Conservation (phyloP, 1,284 basidiomycete genomes). For the Grifola frondosa region DNA sequence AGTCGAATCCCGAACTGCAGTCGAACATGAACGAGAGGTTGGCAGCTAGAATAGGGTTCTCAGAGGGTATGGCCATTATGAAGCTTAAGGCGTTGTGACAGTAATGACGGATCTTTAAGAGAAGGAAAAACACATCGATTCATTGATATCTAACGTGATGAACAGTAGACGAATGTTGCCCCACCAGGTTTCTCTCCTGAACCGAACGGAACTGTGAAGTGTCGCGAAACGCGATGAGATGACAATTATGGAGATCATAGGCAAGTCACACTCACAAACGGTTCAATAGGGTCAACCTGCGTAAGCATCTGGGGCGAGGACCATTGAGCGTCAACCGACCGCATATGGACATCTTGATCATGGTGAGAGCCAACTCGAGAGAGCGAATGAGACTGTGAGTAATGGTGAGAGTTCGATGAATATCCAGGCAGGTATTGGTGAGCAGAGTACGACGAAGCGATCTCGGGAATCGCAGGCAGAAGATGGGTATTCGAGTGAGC, state of each 20-base stretch:
- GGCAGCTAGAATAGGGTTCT: conserved; percentile 34
- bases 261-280: conserved; percentile 52
- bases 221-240: neutral
- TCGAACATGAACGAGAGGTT: conserved; percentile 33
- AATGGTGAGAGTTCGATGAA: conserved; percentile 48
- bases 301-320: conserved; percentile 33
- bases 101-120: conserved; percentile 39
- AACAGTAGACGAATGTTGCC: conserved; percentile 43
- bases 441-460: conserved; percentile 37
- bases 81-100: conserved; percentile 38
- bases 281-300: conserved; percentile 51
- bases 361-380: conserved; percentile 26
- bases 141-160: conserved; percentile 52
- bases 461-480: conserved; percentile 60
- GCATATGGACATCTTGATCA: conserved; percentile 21
- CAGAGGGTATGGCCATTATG: conserved; percentile 35
- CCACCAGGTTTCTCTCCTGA: conserved; percentile 53
- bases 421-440: conserved; percentile 37
- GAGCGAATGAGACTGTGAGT: conserved; percentile 33
- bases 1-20: conserved; percentile 28
- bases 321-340: conserved; percentile 26
- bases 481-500: conserved; percentile 40
- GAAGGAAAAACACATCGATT: conserved; percentile 36
- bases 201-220: conserved; percentile 39
- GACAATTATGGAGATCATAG: neutral